Evolutionary conservation across 768 basidiomycete genomes (phyloP).

Genomic region (Lactarius tabidus): DNA sequence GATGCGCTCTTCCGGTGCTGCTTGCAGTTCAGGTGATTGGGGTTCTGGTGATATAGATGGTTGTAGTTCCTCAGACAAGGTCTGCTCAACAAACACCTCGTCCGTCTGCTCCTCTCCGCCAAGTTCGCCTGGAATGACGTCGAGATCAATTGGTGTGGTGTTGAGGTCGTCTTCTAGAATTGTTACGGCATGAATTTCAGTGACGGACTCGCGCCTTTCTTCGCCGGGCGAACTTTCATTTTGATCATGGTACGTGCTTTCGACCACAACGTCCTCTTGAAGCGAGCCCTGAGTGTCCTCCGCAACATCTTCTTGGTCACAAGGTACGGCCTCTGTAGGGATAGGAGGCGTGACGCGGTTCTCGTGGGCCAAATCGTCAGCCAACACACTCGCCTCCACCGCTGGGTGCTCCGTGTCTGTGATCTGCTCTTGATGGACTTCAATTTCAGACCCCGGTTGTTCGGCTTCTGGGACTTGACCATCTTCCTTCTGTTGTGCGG

Average conservation of each 20-base stretch:
- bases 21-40: neutral
- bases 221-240: neutral
- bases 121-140: neutral
- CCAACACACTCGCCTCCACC: neutral
- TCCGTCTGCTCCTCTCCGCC: conserved; percentile 29
- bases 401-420: neutral
- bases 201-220: conserved; percentile 1
- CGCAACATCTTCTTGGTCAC: neutral
- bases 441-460: conserved; percentile 1
- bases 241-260: neutral
- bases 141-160: neutral
- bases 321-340: neutral
- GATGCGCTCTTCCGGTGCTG: neutral
- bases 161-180: neutral
- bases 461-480: conserved; percentile 7
- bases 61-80: conserved; percentile 33
- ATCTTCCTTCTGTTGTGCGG: neutral
- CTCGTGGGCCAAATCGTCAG: conserved; percentile 4
- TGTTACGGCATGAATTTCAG: neutral
- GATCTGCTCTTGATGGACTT: neutral
- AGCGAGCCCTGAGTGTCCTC: neutral
- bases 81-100: conserved; percentile 36
- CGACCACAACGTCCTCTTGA: conserved; percentile 9
- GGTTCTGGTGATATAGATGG: neutral
- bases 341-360: neutral